Percentiles rank a stretch among this genome's conserved stretches.
phyloP scores from a whole-genome alignment of 139 green algal genomes.

The Chlamydomonas sphaeroides region DNA sequence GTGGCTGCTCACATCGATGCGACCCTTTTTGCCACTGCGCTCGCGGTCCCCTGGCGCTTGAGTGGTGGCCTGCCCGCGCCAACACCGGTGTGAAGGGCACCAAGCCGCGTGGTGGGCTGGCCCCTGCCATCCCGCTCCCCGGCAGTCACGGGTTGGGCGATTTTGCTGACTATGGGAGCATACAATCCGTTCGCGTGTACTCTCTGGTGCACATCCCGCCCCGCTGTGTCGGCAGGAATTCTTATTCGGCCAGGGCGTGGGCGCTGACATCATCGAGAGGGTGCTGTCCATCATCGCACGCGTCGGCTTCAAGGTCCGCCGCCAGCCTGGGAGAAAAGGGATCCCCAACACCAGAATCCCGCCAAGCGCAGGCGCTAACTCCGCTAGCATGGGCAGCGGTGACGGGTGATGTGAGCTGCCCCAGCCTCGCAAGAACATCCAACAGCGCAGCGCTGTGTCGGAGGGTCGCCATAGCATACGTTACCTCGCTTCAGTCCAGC shows the following conservation, averaged over 20 bases:
- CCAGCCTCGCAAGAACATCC: too few species aligned
- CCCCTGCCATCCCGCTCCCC: background rate
- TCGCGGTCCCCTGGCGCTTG: too few species aligned
- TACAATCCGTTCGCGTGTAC: background rate
- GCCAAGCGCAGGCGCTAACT: background rate
- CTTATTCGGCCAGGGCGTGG: constrained; percentile 24
- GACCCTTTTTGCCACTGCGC: too few species aligned
- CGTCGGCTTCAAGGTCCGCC: constrained; percentile 71
- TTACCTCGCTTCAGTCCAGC: background rate
- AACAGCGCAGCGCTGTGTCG: background rate
- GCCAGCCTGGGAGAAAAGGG: background rate
- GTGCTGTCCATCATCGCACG: constrained; percentile 63
- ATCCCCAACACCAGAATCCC: background rate
- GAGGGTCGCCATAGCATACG: too few species aligned
- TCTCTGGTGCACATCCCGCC: too few species aligned
- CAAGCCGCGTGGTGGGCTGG: too few species aligned
- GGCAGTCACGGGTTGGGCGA: background rate
- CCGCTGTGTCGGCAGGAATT: too few species aligned
- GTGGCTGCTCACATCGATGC: background rate
- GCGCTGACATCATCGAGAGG: background rate
- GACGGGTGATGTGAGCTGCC: background rate
- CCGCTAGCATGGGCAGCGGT: background rate
- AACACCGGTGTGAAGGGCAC: too few species aligned
- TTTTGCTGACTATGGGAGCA: background rate
- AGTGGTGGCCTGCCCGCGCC: background rate